phyloP scores from a whole-genome alignment of 2,329 filamentous ascomycete genomes.

The Trichoderma arundinaceum region DNA sequence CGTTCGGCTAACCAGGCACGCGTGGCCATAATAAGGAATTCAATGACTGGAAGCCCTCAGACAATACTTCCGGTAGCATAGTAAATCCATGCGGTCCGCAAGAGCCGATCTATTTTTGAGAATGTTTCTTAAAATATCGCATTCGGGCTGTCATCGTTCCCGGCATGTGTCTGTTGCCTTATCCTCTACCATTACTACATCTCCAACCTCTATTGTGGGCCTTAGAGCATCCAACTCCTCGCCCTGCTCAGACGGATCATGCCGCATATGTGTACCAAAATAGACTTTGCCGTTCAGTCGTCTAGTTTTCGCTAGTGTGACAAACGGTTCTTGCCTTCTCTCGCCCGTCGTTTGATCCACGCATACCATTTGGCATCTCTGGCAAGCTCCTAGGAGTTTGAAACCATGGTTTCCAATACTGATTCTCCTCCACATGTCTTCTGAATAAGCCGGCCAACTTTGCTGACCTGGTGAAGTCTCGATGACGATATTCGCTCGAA shows the following conservation, averaged over 20 bases:
- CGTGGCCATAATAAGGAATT: background rate
- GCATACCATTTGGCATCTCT: constrained; percentile 95
- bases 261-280: constrained; percentile 83
- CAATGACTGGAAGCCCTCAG: background rate
- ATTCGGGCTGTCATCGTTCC: background rate
- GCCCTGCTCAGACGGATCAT: constrained; percentile 40
- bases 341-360: constrained; percentile 83
- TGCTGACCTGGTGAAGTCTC: constrained; percentile 44
- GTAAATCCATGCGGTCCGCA: background rate
- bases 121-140: constrained; percentile 14
- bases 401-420: constrained; percentile 69
- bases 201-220: constrained; percentile 58
- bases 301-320: constrained; percentile 85
- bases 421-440: constrained; percentile 77
- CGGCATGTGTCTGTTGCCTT: background rate
- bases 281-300: constrained; percentile 82
- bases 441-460: constrained; percentile 68
- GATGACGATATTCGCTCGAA: constrained; percentile 87
- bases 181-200: constrained; percentile 44
- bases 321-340: constrained; percentile 83
- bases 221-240: constrained; percentile 35
- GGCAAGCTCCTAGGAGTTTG: constrained; percentile 79
- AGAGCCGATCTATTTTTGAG: background rate
- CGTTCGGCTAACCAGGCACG: background rate
- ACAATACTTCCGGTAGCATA: constrained; percentile 10